Base-by-base conservation (phyloP, 176 grass and related monocot species). In the Cenchrus fungigraminus region DNA sequence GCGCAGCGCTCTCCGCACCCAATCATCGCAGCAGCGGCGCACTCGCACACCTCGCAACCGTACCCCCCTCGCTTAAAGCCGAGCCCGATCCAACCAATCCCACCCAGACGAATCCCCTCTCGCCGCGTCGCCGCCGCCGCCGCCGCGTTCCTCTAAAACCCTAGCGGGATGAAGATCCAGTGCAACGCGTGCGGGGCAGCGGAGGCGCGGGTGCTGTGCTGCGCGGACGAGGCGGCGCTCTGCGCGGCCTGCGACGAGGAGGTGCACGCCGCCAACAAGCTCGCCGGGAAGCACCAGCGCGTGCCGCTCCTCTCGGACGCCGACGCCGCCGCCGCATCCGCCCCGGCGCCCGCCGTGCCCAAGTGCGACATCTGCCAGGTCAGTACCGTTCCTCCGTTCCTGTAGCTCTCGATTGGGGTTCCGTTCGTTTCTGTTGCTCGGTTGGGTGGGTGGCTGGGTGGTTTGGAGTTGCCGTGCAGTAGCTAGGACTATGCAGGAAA, bases 201-300 rank as follows among this genome's bases (percentile, higher is more conserved):
- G 83, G 86, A 92, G 87, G 94, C 94, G 73, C 90, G 84, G 44
- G 86, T 97, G 78, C 90, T 97, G 61, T 97, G 94, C 79, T 97
- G 91, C 86, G 94, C 91, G 31, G 94, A 97, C 94, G 94, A 97
- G 86, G 94, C 94, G 40, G 94, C 94, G 78, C 91, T 97, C 78
- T 97, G 94, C 78, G 78, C 37, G 8, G 88, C 84, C 81, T 97
- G 94, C 68, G 94, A 97, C 81, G 87, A 93, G 84, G 94, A 93
- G 87, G 84, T 97, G 46, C 94, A 97, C 68, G 94, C 94, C 40
- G 94, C 94, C 37, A 97, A 97, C 83, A 91, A 87, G 83, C 94
- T 97, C 68, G 94, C 94, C 1, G 84, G 79, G 57, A 97, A 97
- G 91, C 94, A 97, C 89, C 91, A 97, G 84, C 85, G 94, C 74